These are phyloP conservation scores for Alternaria atra DNA, from an alignment of 2,329 filamentous ascomycete genomes.

Conservation along the genomic window DNA sequence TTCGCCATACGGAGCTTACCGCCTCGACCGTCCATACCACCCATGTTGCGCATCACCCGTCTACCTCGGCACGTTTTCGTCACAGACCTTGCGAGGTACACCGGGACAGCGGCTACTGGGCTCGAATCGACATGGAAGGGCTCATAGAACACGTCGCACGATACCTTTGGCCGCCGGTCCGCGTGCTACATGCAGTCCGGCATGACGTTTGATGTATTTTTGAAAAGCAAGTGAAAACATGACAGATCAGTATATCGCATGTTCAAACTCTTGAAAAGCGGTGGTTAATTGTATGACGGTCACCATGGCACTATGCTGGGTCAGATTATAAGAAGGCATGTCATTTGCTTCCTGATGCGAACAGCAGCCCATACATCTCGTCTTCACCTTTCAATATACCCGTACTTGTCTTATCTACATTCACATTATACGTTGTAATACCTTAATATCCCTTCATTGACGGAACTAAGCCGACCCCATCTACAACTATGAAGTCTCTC, in stretches of 20 bases:
- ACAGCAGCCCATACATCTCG: background rate
- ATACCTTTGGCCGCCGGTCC: constrained; percentile 6
- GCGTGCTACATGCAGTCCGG: constrained; percentile 15
- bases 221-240: constrained; percentile 23
- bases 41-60: constrained; percentile 8
- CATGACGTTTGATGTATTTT: constrained; percentile 26
- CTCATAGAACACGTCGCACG: constrained; percentile 6
- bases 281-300: background rate
- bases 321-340: constrained; percentile 5
- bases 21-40: background rate
- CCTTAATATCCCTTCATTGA: background rate
- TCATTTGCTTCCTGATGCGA: background rate
- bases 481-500: constrained; percentile 26
- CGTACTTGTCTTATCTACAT: background rate
- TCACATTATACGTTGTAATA: background rate
- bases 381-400: background rate
- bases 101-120: constrained; percentile 15
- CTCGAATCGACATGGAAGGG: constrained; percentile 14
- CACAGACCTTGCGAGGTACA: background rate
- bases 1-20: background rate
- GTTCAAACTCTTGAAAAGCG: background rate
- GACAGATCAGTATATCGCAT: constrained; percentile 5
- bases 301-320: background rate
- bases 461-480: background rate
- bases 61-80: constrained; percentile 1